Conservation (phyloP, 176 grass and related monocot species). For the Oryza meridionalis region DNA sequence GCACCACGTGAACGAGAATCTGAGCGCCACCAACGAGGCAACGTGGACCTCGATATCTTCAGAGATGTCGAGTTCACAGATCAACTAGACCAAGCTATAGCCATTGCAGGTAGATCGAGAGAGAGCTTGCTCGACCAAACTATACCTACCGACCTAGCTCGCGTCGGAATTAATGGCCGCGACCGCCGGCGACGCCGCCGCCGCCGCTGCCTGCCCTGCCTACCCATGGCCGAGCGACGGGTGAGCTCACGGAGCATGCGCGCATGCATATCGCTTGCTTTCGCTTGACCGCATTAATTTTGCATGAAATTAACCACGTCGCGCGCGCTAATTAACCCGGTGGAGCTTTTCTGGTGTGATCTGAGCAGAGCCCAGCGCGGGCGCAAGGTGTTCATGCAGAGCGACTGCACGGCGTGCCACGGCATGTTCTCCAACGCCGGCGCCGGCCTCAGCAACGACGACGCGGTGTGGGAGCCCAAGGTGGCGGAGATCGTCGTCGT, state of each 20-base stretch:
- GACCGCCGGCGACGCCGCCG: neutral
- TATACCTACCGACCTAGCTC: too few relatives aligned
- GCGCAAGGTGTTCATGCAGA: slow-evolving; percentile 57
- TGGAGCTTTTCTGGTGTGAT: neutral
- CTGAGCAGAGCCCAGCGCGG: slow-evolving; percentile 36
- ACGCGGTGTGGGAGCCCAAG: too few relatives aligned
- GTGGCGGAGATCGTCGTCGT: too few relatives aligned
- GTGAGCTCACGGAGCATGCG: too few relatives aligned
- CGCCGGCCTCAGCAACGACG: too few relatives aligned
- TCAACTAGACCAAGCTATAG: neutral
- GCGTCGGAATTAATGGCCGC: slow-evolving; percentile 2
- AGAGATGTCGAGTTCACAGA: neutral
- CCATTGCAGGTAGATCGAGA: neutral
- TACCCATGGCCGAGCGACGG: too few relatives aligned
- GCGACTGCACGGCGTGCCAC: slow-evolving; percentile 59
- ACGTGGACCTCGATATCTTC: neutral
- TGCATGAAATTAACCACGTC: too few relatives aligned
- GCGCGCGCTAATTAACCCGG: neutral
- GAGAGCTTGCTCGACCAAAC: neutral
- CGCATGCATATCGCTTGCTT: too few relatives aligned
- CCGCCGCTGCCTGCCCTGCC: too few relatives aligned
- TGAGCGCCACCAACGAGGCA: neutral
- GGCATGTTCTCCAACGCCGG: too few relatives aligned
- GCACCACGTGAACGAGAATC: neutral
- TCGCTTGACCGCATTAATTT: too few relatives aligned